These are phyloP conservation scores for Margaritispora aquatica DNA, from an alignment of 495 filamentous ascomycete species.

Conservation along the genomic window DNA sequence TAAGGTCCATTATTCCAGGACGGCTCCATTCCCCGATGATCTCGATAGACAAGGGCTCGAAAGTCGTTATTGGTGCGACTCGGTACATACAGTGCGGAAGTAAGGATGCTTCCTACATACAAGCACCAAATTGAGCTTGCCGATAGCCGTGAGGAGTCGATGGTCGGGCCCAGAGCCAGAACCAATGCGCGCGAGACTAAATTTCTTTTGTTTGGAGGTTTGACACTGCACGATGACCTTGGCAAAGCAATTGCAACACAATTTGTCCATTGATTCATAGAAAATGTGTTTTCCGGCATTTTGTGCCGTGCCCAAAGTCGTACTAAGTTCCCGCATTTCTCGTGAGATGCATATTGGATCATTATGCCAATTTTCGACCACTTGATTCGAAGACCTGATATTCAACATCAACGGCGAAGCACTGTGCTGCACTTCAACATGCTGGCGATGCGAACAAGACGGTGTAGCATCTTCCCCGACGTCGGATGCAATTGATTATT, in stretches of 20 bases:
- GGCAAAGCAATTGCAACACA: too few species aligned
- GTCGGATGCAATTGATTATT: background rate
- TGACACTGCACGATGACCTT: too few species aligned
- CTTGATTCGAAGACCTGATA: too few species aligned
- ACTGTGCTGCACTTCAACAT: too few species aligned
- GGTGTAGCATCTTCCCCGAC: background rate
- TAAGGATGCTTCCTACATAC: too few species aligned
- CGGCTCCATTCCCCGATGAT: background rate
- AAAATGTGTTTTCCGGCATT: background rate
- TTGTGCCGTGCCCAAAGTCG: background rate
- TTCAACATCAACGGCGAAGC: too few species aligned
- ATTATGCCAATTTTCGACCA: too few species aligned
- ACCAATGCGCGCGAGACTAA: background rate
- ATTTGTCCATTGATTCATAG: too few species aligned
- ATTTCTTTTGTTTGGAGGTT: too few species aligned
- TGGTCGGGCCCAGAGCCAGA: background rate
- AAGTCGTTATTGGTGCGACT: background rate
- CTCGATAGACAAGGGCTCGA: background rate
- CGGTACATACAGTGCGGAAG: too few species aligned
- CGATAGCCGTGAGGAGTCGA: constrained; percentile 11
- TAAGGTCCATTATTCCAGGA: constrained; percentile 8
- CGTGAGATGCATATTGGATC: too few species aligned
- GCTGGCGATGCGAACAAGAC: background rate
- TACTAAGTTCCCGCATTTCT: too few species aligned
- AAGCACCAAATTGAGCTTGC: constrained; percentile 13